Conservation (phyloP, 257 asterid species). For the Solanum neorickii region DNA sequence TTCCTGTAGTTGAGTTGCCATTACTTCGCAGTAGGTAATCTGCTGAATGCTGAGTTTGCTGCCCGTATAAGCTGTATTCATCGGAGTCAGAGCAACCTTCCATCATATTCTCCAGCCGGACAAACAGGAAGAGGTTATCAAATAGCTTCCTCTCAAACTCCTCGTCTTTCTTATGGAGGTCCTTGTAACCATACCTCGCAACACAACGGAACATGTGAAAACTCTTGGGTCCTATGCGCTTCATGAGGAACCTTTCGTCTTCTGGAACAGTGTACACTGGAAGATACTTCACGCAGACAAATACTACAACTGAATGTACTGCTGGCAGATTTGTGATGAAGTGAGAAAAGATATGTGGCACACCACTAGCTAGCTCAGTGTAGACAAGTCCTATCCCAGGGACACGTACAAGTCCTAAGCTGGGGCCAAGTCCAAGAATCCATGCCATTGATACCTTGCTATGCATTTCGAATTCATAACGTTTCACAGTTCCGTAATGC, state of each 20-base stretch:
- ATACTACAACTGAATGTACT: constrained; percentile 73
- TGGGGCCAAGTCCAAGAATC: constrained; percentile 93
- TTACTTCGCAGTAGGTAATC: constrained; percentile 23
- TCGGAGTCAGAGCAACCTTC: constrained; percentile 95
- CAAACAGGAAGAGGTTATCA: constrained; percentile 57
- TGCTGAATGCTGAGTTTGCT: constrained; percentile 51
- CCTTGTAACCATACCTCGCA: constrained; percentile 88
- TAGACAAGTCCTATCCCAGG: constrained; percentile 96
- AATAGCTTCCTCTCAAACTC: constrained; percentile 83
- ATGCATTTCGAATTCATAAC: constrained; percentile 91
- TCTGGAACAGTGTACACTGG: constrained; percentile 94
- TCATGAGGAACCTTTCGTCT: constrained; percentile 81
- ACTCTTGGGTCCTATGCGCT: constrained; percentile 82
- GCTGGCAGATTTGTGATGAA: constrained; percentile 92
- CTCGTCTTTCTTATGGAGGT: constrained; percentile 82
- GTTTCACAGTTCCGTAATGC: constrained; percentile 82
- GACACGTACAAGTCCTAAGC: constrained; percentile 92
- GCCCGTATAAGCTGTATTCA: constrained; percentile 66
- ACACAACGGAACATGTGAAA: constrained; percentile 96
- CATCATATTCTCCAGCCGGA: constrained; percentile 92
- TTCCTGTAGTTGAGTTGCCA: constrained; percentile 14
- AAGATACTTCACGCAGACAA: constrained; percentile 86
- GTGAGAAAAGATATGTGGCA: constrained; percentile 89
- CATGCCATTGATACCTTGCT: constrained; percentile 96
- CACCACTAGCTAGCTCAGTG: constrained; percentile 96